Evolutionary conservation across 768 basidiomycete species (phyloP).

Genomic region (Lactarius evosmus): DNA sequence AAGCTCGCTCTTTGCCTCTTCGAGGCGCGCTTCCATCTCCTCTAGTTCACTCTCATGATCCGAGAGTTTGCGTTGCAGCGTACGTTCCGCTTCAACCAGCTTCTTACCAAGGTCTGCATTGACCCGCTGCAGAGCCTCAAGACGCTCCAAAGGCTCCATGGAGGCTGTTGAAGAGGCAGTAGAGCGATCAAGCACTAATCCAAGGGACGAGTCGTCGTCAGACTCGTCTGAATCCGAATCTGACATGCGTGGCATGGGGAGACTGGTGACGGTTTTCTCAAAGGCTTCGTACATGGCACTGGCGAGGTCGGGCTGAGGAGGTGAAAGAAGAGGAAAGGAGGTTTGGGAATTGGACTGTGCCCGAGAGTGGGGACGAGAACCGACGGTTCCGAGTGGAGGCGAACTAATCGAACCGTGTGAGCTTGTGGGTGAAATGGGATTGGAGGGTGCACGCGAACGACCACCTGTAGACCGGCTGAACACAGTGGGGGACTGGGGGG

Average conservation of each 20-base stretch:
- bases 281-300: conserved; percentile 41
- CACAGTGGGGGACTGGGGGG: conserved; percentile 41
- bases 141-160: conserved; percentile 65
- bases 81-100: conserved; percentile 69
- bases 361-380: conserved; percentile 66
- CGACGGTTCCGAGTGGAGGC: conserved; percentile 40
- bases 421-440: conserved; percentile 56
- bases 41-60: conserved; percentile 85
- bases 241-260: conserved; percentile 56
- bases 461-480: conserved; percentile 44
- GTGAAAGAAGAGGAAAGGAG: conserved; percentile 39
- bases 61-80: conserved; percentile 57
- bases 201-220: conserved; percentile 50
- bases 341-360: conserved; percentile 48
- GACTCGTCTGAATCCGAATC: conserved; percentile 48
- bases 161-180: conserved; percentile 62
- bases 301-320: conserved; percentile 42
- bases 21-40: conserved; percentile 71
- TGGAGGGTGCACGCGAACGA: conserved; percentile 66
- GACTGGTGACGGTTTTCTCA: conserved; percentile 46
- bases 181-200: conserved; percentile 59
- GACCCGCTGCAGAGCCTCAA: conserved; percentile 68
- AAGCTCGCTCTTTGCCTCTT: conserved; percentile 75
- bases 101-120: conserved; percentile 77
- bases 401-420: conserved; percentile 36